These are phyloP conservation scores for Aspergillus saccharolyticus DNA, from an alignment of 495 filamentous ascomycete genomes.

Conservation along the genomic window DNA sequence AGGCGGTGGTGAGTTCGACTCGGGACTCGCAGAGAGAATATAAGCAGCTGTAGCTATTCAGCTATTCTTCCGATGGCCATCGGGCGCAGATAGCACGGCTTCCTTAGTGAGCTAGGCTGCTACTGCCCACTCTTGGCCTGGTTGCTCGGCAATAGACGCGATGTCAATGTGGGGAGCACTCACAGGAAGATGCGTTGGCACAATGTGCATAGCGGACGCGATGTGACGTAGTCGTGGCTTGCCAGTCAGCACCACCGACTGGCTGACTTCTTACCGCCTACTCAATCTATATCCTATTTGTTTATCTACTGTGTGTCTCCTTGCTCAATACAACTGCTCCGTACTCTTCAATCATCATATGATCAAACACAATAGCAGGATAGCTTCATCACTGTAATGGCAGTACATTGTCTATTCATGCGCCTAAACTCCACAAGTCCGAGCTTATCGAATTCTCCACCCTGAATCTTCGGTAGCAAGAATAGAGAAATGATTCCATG, in stretches of 20 bases:
- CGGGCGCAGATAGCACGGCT: not conserved
- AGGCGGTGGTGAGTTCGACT: slow-evolving; percentile 8
- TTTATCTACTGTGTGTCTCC: not conserved
- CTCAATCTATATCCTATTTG: not conserved
- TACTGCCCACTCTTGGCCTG: not conserved
- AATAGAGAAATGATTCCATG: not conserved
- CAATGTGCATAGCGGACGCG: slow-evolving; percentile 28
- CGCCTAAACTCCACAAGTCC: not conserved
- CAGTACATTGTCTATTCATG: not conserved
- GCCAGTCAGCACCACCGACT: slow-evolving; percentile 14
- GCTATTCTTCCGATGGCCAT: slow-evolving; percentile 11
- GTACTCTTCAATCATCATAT: not conserved
- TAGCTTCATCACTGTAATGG: not conserved
- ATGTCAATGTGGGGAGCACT: slow-evolving; percentile 19
- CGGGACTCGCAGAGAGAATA: not conserved
- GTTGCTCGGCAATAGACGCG: slow-evolving; percentile 2
- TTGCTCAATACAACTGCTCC: not conserved
- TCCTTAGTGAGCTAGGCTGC: not conserved
- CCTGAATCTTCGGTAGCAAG: not conserved
- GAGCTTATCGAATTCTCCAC: not conserved
- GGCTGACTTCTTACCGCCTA: slow-evolving; percentile 3
- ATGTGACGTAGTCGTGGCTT: slow-evolving; percentile 39
- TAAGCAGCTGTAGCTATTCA: not conserved
- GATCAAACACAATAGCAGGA: no score
- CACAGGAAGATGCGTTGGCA: slow-evolving; percentile 35